These are phyloP conservation scores for Candida glaebosa DNA, from an alignment of 805 yeast species.

Conservation along the genomic window DNA sequence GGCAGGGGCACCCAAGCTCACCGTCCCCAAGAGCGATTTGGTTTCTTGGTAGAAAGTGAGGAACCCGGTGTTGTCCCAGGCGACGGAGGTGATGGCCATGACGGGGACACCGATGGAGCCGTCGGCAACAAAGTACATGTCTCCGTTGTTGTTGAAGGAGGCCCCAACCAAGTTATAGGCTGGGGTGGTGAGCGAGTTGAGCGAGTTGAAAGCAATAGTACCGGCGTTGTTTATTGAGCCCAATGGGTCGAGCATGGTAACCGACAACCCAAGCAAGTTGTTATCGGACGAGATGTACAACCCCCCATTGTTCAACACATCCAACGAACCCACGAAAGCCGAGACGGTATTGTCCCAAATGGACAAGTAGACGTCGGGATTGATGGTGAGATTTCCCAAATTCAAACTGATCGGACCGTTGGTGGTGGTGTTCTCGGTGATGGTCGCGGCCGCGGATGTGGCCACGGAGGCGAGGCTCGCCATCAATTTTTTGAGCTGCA, in stretches of 20 bases:
- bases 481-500: not conserved
- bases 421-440: slow-evolving; percentile 13
- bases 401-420: slow-evolving; percentile 15
- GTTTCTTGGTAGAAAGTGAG: slow-evolving; percentile 13
- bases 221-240: slow-evolving; percentile 17
- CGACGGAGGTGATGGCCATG: slow-evolving; percentile 11
- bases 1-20: slow-evolving; percentile 12
- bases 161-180: slow-evolving; percentile 13
- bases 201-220: slow-evolving; percentile 20
- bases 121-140: slow-evolving; percentile 20
- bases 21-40: slow-evolving; percentile 11
- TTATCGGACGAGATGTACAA: slow-evolving; percentile 19
- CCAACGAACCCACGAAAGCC: slow-evolving; percentile 19
- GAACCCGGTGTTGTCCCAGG: slow-evolving; percentile 18
- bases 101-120: slow-evolving; percentile 14
- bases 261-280: slow-evolving; percentile 13
- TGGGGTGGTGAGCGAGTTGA: slow-evolving; percentile 14
- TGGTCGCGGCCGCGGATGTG: not conserved
- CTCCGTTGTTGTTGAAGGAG: slow-evolving; percentile 20
- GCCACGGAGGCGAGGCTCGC: not conserved
- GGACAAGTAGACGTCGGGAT: slow-evolving; percentile 22
- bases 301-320: slow-evolving; percentile 19
- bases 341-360: slow-evolving; percentile 20
- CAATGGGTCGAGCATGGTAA: slow-evolving; percentile 12
- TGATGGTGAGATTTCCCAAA: slow-evolving; percentile 18